Evolutionary conservation across 2,329 filamentous ascomycete genomes (phyloP), one percentile per base, ranked within the genome.

Genomic region (Neoarthrinium moseri): DNA sequence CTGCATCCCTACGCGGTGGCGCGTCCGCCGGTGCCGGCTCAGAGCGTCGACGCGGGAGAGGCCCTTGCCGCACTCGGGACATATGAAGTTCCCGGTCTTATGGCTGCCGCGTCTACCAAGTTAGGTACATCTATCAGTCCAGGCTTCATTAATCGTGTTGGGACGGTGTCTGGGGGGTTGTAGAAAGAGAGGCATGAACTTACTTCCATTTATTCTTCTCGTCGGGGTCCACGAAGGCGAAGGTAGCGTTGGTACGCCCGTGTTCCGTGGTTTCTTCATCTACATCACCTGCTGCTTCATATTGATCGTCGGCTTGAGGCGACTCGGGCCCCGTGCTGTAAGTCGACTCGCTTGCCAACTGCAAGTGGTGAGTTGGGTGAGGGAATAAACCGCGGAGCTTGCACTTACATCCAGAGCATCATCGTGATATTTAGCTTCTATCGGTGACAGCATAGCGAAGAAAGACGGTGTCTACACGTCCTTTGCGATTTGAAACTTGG

Each of bases 21-120:
- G 34, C 21, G 41, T 41, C 18, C 43, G 41, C 11, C 22, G 30
- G 27, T 48, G 46, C 13, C 46, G 24, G 5, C n/a, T 41, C 15
- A 48, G 21, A 17, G 46, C 34, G 20, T 48, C 36, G 18, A 45
- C 22, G 12, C 35, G 35, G 12, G 41, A 32, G 15, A 48, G 36
- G 10, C 21, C 34, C 34, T 48, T 45, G 8, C 46, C 46, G 30
- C 46, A 48, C 6, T 45, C 46, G 13, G 42, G 36, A 13, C 46
- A 48, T 10, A 36, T 29, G 21, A 27, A 42, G 26, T 27, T 30
- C 3, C 29, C 33, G 17, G 29, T n/a, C 32, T 39, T 44, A 12
- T 36, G 30, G 32, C 30, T 32, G 22, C 20, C 26, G 4, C 39
- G 27, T 33, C 39, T 43, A 17, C 32, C 32, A 15, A 35, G 7